A percentile compares a stretch with the other conserved stretches of the same genome.
Evolutionary conservation across 495 filamentous ascomycete species (phyloP).

Genomic region (Penicillium parvum): DNA sequence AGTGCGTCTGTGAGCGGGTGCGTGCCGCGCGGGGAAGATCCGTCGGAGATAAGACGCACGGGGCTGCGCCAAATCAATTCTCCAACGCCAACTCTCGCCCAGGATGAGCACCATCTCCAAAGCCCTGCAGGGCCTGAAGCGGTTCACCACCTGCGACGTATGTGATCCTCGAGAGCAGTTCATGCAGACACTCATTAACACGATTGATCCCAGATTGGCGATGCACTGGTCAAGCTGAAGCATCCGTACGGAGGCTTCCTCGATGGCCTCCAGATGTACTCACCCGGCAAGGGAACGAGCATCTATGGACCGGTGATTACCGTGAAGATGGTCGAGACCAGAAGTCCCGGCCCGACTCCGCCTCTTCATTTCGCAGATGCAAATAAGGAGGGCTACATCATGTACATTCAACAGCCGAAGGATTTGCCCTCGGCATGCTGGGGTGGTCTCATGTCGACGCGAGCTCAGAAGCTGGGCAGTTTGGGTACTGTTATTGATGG

Average conservation of each 20-base stretch:
- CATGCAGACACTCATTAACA: neutral
- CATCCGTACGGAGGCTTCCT: constrained; percentile 24
- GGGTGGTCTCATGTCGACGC: constrained; percentile 17
- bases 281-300: constrained; percentile 10
- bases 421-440: constrained; percentile 14
- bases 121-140: constrained; percentile 7
- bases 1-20: too few species aligned
- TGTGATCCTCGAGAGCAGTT: neutral
- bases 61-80: constrained; percentile 1
- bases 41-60: constrained; percentile 4
- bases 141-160: constrained; percentile 21
- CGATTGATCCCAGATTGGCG: constrained; percentile 21
- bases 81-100: neutral
- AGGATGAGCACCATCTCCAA: constrained; percentile 5
- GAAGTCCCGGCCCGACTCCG: constrained; percentile 16
- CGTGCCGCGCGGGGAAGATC: constrained; percentile 3
- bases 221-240: constrained; percentile 27
- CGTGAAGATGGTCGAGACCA: constrained; percentile 26
- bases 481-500: constrained; percentile 12
- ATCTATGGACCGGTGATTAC: constrained; percentile 23
- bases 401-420: constrained; percentile 23
- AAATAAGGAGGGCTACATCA: constrained; percentile 17
- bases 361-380: constrained; percentile 18
- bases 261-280: constrained; percentile 18
- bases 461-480: constrained; percentile 12